These are phyloP conservation scores for Stellera chamaejasme DNA, from an alignment of 345 rosid species.

Conservation along the genomic window DNA sequence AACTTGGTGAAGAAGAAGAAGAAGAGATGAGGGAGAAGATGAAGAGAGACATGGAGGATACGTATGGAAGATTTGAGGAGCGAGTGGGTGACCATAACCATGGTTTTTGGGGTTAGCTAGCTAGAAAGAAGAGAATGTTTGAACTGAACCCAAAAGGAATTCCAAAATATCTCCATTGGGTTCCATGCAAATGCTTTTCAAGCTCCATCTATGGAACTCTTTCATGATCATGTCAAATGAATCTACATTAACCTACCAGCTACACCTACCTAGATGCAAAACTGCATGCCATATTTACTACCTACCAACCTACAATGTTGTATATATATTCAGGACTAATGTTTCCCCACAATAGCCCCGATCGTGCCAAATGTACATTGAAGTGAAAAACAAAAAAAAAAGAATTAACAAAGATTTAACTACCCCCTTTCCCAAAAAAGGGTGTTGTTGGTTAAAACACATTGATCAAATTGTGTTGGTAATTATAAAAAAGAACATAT, in stretches of 20 bases:
- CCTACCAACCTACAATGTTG: constrained; percentile 27
- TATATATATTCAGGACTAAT: constrained; percentile 38
- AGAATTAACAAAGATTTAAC: constrained; percentile 8
- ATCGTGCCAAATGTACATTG: constrained; percentile 39
- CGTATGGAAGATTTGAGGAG: constrained; percentile 28
- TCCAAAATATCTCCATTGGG: constrained; percentile 82
- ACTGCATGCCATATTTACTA: constrained; percentile 17
- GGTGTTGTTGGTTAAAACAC: constrained; percentile 18
- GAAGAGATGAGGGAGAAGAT: background rate
- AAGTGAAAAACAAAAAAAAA: constrained; percentile 11
- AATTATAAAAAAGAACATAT: background rate
- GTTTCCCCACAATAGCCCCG: constrained; percentile 61
- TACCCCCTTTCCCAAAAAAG: constrained; percentile 43
- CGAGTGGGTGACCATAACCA: constrained; percentile 71
- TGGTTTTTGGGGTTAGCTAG: constrained; percentile 39
- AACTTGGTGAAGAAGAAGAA: too few relatives aligned
- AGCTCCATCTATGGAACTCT: constrained; percentile 67
- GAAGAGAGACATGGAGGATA: constrained; percentile 10
- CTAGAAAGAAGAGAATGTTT: constrained; percentile 17
- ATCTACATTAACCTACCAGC: background rate
- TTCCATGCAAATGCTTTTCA: constrained; percentile 55
- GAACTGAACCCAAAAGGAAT: constrained; percentile 65
- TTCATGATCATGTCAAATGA: constrained; percentile 13
- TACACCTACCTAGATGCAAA: constrained; percentile 26
- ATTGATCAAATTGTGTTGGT: constrained; percentile 8